Conservation (phyloP, 2,329 filamentous ascomycete species). For the Aspergillus brasiliensis region DNA sequence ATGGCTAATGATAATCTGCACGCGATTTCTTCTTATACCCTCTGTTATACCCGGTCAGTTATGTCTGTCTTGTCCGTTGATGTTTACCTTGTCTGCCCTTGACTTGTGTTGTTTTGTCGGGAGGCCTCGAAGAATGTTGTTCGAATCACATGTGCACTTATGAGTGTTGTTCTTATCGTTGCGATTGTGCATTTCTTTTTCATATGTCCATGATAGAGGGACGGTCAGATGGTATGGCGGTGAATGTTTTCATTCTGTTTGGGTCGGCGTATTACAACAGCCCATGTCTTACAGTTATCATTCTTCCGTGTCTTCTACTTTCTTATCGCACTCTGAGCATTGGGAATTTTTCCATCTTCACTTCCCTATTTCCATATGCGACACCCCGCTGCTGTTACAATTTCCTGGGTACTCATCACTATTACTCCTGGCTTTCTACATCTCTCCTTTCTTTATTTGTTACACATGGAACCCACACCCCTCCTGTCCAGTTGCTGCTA, state of each 20-base stretch:
- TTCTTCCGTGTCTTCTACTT: neutral
- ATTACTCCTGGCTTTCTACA: conserved; percentile 1
- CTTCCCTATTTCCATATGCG: neutral
- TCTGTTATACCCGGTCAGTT: conserved; percentile 36
- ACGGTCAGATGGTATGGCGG: conserved; percentile 19
- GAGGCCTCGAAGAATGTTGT: conserved; percentile 7
- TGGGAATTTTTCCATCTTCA: neutral
- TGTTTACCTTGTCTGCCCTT: conserved; percentile 11
- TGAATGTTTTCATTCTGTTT: conserved; percentile 6
- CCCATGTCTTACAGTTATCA: conserved; percentile 1
- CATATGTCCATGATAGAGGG: conserved; percentile 24
- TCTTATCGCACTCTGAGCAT: neutral
- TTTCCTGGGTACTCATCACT: neutral
- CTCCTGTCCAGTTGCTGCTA: conserved; percentile 9
- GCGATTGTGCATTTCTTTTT: conserved; percentile 20
- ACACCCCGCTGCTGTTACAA: neutral
- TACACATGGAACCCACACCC: neutral
- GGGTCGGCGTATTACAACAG: conserved; percentile 8
- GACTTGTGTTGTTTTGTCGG: conserved; percentile 15
- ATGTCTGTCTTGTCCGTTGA: conserved; percentile 17
- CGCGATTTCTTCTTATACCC: conserved; percentile 38
- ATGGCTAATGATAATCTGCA: conserved; percentile 36
- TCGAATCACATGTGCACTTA: conserved; percentile 14
- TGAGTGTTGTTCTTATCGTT: conserved; percentile 19
- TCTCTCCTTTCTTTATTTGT: too few relatives aligned